A percentile compares a stretch with the other conserved stretches of the same genome.
These are phyloP conservation scores for Alternaria consortialis DNA, from an alignment of 2,329 filamentous ascomycete genomes.

Conservation along the genomic window DNA sequence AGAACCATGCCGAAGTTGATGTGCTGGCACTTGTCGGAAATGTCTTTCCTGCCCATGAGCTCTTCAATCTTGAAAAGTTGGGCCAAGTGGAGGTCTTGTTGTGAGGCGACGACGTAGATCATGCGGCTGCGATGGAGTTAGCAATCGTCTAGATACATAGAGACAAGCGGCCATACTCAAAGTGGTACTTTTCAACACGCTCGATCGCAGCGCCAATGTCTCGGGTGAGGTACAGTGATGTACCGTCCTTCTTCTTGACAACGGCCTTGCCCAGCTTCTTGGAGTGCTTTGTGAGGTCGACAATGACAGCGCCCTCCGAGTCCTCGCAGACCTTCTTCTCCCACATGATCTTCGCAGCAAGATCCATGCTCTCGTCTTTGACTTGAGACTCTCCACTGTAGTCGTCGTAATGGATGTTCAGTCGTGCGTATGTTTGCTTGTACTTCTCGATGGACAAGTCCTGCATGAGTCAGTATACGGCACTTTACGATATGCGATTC, in stretches of 20 bases:
- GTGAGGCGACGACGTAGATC: slow-evolving; percentile 72
- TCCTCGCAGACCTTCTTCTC: slow-evolving; percentile 69
- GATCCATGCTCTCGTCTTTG: slow-evolving; percentile 68
- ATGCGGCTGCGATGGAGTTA: slow-evolving; percentile 57
- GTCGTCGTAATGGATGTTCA: slow-evolving; percentile 72
- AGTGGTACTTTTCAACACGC: slow-evolving; percentile 68
- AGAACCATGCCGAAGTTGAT: slow-evolving; percentile 74
- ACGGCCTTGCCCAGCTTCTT: slow-evolving; percentile 75
- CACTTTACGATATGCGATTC: not conserved
- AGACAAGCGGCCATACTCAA: slow-evolving; percentile 55
- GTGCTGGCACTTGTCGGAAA: slow-evolving; percentile 67
- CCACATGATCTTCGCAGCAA: slow-evolving; percentile 66
- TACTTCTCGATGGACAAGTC: slow-evolving; percentile 71
- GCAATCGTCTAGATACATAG: not conserved
- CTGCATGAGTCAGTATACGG: slow-evolving; percentile 23
- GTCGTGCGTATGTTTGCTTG: slow-evolving; percentile 68
- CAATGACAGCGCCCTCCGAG: slow-evolving; percentile 71
- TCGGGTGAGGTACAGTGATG: slow-evolving; percentile 72
- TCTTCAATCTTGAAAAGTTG: slow-evolving; percentile 73
- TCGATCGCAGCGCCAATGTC: slow-evolving; percentile 73
- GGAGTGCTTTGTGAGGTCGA: slow-evolving; percentile 74
- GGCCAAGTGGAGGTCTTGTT: slow-evolving; percentile 71
- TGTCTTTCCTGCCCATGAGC: slow-evolving; percentile 68
- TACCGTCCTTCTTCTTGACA: slow-evolving; percentile 72
- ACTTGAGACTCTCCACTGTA: slow-evolving; percentile 76